Conservation (phyloP, 2,329 filamentous ascomycete genomes). For the Verticillium dahliae region DNA sequence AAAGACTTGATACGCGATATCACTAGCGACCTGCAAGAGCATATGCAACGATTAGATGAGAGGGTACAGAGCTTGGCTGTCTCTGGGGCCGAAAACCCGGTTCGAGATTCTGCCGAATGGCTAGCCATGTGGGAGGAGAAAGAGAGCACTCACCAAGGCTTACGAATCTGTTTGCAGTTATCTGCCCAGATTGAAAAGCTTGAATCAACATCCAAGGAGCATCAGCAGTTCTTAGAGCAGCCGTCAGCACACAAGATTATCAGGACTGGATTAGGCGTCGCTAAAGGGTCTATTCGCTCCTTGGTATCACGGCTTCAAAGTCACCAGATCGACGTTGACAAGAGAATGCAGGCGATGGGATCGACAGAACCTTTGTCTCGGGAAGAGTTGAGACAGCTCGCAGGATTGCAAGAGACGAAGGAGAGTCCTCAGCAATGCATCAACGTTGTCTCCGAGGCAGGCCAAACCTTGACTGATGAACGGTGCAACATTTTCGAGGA, state of each 20-base stretch:
- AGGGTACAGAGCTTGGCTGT: background rate
- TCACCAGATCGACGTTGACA: slow-evolving; percentile 10
- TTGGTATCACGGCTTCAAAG: slow-evolving; percentile 10
- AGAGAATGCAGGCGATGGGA: slow-evolving; percentile 10
- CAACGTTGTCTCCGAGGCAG: slow-evolving; percentile 12
- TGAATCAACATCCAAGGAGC: slow-evolving; percentile 10
- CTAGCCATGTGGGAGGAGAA: background rate
- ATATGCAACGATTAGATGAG: background rate
- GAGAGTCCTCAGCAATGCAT: slow-evolving; percentile 16
- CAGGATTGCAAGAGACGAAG: slow-evolving; percentile 13
- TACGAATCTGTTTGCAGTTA: background rate
- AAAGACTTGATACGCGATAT: slow-evolving; percentile 3
- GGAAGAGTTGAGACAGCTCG: slow-evolving; percentile 7
- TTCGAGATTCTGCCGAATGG: background rate
- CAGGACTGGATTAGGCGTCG: slow-evolving; percentile 9
- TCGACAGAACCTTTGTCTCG: slow-evolving; percentile 6
- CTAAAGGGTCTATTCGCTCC: slow-evolving; percentile 11
- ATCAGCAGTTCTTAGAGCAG: slow-evolving; percentile 8
- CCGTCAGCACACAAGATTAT: slow-evolving; percentile 15
- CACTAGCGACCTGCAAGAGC: background rate
- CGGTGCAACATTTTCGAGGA: slow-evolving; percentile 19
- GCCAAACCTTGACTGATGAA: slow-evolving; percentile 10
- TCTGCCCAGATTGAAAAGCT: background rate
- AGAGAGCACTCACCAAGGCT: slow-evolving; percentile 1
- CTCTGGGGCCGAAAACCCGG: background rate